Evolutionary conservation across 2,329 filamentous ascomycete genomes (phyloP).

Genomic region (Penicillium polonicum): DNA sequence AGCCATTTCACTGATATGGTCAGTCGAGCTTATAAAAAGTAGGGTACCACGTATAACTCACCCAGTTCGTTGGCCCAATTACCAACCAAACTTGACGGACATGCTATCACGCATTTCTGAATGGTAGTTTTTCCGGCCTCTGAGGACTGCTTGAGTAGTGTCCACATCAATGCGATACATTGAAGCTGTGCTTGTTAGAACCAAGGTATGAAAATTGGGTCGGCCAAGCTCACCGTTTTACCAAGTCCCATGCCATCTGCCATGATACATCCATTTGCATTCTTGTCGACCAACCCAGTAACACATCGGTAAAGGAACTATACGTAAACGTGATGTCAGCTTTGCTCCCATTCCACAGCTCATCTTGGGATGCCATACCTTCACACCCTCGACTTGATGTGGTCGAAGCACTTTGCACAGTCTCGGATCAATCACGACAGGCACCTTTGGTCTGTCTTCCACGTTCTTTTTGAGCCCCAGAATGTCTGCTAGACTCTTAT

Average conservation of each 20-base stretch:
- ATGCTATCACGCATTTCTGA: constrained; percentile 95
- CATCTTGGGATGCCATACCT: constrained; percentile 43
- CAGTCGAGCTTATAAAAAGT: constrained; percentile 12
- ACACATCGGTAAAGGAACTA: constrained; percentile 89
- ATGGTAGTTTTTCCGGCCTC: constrained; percentile 93
- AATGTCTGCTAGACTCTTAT: constrained; percentile 94
- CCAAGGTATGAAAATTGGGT: neutral
- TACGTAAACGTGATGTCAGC: constrained; percentile 14
- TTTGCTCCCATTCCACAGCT: neutral
- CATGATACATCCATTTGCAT: constrained; percentile 98
- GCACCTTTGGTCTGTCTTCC: constrained; percentile 81
- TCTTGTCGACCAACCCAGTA: constrained; percentile 90
- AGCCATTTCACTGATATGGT: constrained; percentile 74
- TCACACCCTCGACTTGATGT: constrained; percentile 97
- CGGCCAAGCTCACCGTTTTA: constrained; percentile 63
- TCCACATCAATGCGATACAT: constrained; percentile 97
- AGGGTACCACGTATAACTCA: constrained; percentile 23
- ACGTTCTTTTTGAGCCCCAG: constrained; percentile 90
- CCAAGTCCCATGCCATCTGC: constrained; percentile 98
- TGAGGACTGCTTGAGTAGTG: constrained; percentile 88
- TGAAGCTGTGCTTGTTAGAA: constrained; percentile 58
- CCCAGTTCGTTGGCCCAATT: constrained; percentile 95
- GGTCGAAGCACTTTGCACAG: constrained; percentile 87
- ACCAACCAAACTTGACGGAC: constrained; percentile 90
- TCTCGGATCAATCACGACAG: constrained; percentile 91